A percentile compares a stretch with the other conserved stretches of the same genome.
These are phyloP conservation scores for Paxillus involutus DNA, from an alignment of 768 basidiomycete genomes.

Conservation along the genomic window DNA sequence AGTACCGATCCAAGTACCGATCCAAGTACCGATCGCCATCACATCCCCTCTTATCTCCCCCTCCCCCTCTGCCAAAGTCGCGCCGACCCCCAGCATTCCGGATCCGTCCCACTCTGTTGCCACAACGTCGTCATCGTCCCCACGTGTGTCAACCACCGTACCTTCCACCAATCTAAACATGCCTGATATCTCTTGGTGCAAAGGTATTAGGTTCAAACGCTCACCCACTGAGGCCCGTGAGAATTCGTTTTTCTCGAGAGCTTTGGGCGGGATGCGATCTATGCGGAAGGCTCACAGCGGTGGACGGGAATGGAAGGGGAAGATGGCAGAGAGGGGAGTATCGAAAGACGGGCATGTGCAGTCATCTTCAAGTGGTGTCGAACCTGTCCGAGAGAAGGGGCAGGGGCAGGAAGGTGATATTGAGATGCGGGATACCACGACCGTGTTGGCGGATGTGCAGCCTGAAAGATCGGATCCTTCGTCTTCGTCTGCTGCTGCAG, in stretches of 20 bases:
- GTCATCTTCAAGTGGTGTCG: neutral
- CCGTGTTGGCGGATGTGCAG: neutral
- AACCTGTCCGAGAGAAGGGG: neutral
- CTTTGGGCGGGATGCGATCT: slow-evolving; percentile 4
- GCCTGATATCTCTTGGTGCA: slow-evolving; percentile 25
- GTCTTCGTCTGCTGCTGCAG: too few relatives aligned
- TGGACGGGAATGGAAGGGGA: neutral
- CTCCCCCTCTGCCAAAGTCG: neutral
- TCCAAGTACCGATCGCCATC: neutral
- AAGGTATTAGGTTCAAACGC: slow-evolving; percentile 21
- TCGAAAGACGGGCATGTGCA: neutral
- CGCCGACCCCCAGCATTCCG: neutral
- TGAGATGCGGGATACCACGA: slow-evolving; percentile 7
- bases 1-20: neutral
- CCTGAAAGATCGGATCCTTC: neutral
- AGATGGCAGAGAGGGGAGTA: neutral
- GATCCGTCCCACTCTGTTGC: neutral
- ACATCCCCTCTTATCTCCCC: neutral
- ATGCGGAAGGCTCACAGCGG: neutral
- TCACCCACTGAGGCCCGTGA: slow-evolving; percentile 5
- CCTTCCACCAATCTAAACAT: slow-evolving; percentile 7
- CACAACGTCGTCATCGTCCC: neutral
- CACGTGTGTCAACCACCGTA: neutral
- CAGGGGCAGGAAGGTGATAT: neutral
- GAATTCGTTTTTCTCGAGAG: slow-evolving; percentile 27